Evolutionary conservation across 331 rosid species (phyloP), one percentile per base, ranked within the genome.

Genomic region (Acacia concinna): DNA sequence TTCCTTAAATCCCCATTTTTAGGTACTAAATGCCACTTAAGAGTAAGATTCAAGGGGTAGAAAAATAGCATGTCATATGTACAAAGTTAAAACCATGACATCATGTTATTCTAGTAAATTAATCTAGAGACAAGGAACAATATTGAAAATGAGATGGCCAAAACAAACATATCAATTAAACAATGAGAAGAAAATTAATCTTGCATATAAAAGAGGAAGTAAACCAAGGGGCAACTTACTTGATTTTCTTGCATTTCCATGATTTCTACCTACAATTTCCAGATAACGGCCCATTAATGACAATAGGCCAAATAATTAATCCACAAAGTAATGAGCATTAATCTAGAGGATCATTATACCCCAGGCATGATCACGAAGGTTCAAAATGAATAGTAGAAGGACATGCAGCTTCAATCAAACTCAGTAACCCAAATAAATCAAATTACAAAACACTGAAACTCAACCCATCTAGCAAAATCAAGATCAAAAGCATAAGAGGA

Each of bases 191-290:
- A 51, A 62, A 49, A 62, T 13, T 13, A 83, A 51, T 54, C 71
- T 70, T 20, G 77, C 4, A 17, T 11, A 30, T 51, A 27, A 14
- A 46, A 59, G 12, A 21, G 18, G 35, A 49, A 10, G 49, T 32
- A 35, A 78, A 65, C 15, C 47, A 62, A 74, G 79, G 60, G 47
- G 17, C 34, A 23, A 90, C 86, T 65, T 90, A 95, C 99, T 87
- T 93, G 97, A 82, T 87, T 89, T 86, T 89, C 93, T 85, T 93
- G 99, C 87, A 86, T 82, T 85, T 91, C 94, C 85, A 81, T 63
- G 80, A 91, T 90, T 87, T 90, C 88, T 71, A 40, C 93, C 96
- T 91, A 92, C 86, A 86, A 56, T 77, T 85, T 77, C 71, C 73
- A 78, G 82, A 82, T 64, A 83, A 78, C 17, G 17, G 14, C 25